A percentile compares a stretch with the other conserved stretches of the same genome.
These are phyloP conservation scores for Eucalyptus polybractea DNA, from an alignment of 345 rosid species.

Conservation along the genomic window DNA sequence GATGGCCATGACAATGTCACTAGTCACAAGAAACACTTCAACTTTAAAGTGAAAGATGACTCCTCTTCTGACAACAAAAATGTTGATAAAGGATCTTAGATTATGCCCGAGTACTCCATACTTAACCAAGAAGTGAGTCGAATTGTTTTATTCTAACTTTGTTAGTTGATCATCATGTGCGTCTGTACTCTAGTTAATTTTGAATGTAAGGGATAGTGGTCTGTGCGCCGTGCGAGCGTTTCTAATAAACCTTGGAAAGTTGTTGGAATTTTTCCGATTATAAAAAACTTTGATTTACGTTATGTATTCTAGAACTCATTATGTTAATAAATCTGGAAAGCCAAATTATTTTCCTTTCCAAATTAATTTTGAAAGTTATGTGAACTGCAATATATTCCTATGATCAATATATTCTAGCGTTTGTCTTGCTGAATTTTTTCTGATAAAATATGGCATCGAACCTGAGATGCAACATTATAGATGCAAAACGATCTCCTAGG, in stretches of 20 bases:
- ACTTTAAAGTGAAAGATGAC: too few relatives aligned
- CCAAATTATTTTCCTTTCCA: background rate
- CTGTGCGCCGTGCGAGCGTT: background rate
- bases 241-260: background rate
- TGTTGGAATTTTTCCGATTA: background rate
- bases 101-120: too few relatives aligned
- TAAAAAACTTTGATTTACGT: background rate
- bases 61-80: too few relatives aligned
- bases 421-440: background rate
- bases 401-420: background rate
- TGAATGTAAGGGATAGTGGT: too few relatives aligned
- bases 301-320: background rate
- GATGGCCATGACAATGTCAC: too few relatives aligned
- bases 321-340: background rate
- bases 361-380: background rate
- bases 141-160: too few relatives aligned
- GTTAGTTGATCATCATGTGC: too few relatives aligned
- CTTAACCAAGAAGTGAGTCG: too few relatives aligned
- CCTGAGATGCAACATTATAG: constrained; percentile 14
- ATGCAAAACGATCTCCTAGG: constrained; percentile 15
- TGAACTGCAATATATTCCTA: background rate
- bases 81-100: too few relatives aligned
- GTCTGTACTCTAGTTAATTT: too few relatives aligned
- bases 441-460: background rate
- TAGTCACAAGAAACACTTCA: too few relatives aligned